These are phyloP conservation scores for Millerozyma miso DNA, from an alignment of 805 yeast genomes.

Conservation along the genomic window DNA sequence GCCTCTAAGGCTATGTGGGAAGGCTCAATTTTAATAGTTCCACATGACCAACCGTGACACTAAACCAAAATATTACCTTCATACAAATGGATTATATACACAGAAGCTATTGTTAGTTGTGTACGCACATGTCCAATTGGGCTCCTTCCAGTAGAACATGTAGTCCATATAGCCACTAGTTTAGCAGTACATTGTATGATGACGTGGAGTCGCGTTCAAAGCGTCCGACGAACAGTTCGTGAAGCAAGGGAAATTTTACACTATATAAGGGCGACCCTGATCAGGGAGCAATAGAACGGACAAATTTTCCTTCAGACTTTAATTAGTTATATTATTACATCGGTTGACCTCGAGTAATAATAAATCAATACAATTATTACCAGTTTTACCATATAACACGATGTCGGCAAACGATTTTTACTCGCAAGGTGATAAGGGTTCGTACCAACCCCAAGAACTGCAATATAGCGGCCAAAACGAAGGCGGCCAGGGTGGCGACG, in stretches of 20 bases:
- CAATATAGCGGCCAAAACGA: constrained; percentile 13
- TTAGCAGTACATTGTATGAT: not conserved
- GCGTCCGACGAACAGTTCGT: not conserved
- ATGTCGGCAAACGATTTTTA: constrained; percentile 61
- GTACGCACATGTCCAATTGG: not conserved
- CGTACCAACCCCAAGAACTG: constrained; percentile 16
- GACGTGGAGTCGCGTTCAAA: not conserved
- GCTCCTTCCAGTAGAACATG: not conserved
- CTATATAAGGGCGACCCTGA: not conserved
- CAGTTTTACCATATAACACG: constrained; percentile 5
- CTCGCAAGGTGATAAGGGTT: constrained; percentile 39
- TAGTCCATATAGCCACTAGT: not conserved
- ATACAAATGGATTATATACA: not conserved
- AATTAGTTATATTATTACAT: no score
- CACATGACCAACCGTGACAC: not conserved
- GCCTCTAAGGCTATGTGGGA: not conserved
- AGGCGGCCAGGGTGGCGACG: constrained; percentile 28
- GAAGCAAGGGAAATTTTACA: not conserved
- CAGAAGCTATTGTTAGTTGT: not conserved
- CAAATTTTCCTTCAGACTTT: no score
- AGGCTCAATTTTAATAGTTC: not conserved
- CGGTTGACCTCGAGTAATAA: no score
- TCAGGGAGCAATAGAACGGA: not conserved
- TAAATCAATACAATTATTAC: not conserved
- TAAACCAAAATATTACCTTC: not conserved